These are phyloP conservation scores for Solanum medicagineum DNA, from an alignment of 257 asterid genomes.

Conservation along the genomic window DNA sequence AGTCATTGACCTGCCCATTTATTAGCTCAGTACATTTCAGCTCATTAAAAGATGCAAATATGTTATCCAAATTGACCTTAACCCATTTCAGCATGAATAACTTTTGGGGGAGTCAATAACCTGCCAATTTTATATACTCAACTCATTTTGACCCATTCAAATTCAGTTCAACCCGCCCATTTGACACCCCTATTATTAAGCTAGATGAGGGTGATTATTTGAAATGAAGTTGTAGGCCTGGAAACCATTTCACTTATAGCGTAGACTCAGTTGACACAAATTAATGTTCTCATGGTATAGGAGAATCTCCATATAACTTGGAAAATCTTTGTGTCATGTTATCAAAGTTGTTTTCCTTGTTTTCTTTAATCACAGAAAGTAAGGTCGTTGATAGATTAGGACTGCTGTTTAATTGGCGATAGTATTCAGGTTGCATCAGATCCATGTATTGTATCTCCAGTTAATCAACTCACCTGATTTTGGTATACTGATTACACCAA, in stretches of 20 bases:
- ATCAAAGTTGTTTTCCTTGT: not conserved
- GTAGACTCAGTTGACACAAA: not conserved
- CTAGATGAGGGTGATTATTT: not conserved
- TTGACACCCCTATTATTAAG: not conserved
- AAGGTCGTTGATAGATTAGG: not conserved
- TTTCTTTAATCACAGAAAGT: not conserved
- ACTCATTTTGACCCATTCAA: not conserved
- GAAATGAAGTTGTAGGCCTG: not conserved
- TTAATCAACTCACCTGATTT: not conserved
- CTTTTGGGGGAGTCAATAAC: not conserved
- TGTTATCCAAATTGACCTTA: not conserved
- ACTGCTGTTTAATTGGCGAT: not conserved
- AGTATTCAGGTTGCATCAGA: not conserved
- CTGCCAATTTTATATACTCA: not conserved
- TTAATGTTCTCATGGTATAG: not conserved
- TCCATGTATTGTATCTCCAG: not conserved
- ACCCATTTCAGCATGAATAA: not conserved
- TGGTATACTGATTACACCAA: not conserved
- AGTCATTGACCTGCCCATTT: not conserved
- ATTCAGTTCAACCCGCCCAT: not conserved
- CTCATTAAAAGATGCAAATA: not conserved
- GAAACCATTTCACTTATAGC: not conserved
- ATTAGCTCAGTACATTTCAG: not conserved
- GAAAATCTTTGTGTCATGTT: not conserved
- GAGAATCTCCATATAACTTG: not conserved